Evolutionary conservation across 805 yeast species (phyloP).

Genomic region (Candida palmyrensis): DNA sequence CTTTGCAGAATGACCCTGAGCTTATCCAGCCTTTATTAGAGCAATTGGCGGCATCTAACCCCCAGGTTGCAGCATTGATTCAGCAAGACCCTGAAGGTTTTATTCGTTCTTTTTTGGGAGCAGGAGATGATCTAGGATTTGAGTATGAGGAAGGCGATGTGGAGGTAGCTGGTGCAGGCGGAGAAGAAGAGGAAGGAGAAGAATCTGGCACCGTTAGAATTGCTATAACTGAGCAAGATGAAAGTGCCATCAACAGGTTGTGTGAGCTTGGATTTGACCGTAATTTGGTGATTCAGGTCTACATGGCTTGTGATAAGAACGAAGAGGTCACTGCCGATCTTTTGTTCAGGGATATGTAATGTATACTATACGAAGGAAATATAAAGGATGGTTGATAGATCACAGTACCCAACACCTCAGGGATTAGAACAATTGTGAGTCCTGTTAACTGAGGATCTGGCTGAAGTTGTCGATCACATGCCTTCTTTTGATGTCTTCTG

Average conservation of each 20-base stretch:
- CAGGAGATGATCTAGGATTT: slow-evolving; percentile 46
- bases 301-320: slow-evolving; percentile 96
- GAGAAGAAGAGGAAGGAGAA: slow-evolving; percentile 34
- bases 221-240: slow-evolving; percentile 73
- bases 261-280: slow-evolving; percentile 93
- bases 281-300: slow-evolving; percentile 82
- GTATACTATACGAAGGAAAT: background rate
- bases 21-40: slow-evolving; percentile 79
- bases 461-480: slow-evolving; percentile 24
- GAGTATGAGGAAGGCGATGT: slow-evolving; percentile 33
- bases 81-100: slow-evolving; percentile 89
- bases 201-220: slow-evolving; percentile 44
- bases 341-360: slow-evolving; percentile 51
- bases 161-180: slow-evolving; percentile 24
- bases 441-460: slow-evolving; percentile 7
- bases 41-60: slow-evolving; percentile 75
- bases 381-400: background rate
- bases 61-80: slow-evolving; percentile 76
- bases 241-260: slow-evolving; percentile 81
- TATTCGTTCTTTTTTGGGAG: slow-evolving; percentile 64
- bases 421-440: background rate
- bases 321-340: slow-evolving; percentile 96
- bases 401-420: background rate
- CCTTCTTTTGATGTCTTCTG: slow-evolving; percentile 22
- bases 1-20: slow-evolving; percentile 82